These are phyloP conservation scores for Spergularia marina DNA, from an alignment of 148 eudicot genomes.

Conservation along the genomic window DNA sequence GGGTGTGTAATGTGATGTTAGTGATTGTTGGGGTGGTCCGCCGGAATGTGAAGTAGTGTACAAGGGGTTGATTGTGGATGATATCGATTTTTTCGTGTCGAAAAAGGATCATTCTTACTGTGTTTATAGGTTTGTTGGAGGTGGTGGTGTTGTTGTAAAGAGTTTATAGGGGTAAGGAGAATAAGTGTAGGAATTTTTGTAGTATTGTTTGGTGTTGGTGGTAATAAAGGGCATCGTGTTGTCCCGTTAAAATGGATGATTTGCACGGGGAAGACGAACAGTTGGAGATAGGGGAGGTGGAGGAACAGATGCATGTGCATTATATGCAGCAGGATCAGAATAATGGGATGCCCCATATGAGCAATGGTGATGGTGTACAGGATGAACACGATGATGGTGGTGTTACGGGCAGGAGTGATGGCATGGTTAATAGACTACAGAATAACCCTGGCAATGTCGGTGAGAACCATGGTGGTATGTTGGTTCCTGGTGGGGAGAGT, in stretches of 20 bases:
- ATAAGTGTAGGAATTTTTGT: background rate
- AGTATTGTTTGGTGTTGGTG: background rate
- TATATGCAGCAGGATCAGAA: slow-evolving; percentile 54
- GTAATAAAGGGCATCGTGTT: background rate
- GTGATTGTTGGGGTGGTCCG: background rate
- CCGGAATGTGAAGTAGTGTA: background rate
- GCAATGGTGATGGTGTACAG: slow-evolving; percentile 52
- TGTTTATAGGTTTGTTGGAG: background rate
- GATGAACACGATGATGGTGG: slow-evolving; percentile 53
- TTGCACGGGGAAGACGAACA: slow-evolving; percentile 35
- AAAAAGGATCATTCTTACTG: slow-evolving; percentile 4
- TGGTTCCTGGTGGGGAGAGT: slow-evolving; percentile 37
- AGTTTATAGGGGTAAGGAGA: background rate
- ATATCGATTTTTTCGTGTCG: background rate
- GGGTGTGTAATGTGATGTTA: slow-evolving; percentile 2
- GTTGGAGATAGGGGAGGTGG: slow-evolving; percentile 39
- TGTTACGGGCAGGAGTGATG: slow-evolving; percentile 39
- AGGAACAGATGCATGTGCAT: slow-evolving; percentile 48
- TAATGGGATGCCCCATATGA: slow-evolving; percentile 58
- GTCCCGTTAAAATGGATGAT: slow-evolving; percentile 39
- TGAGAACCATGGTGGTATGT: slow-evolving; percentile 43
- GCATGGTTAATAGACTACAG: slow-evolving; percentile 51
- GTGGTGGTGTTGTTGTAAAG: slow-evolving; percentile 11
- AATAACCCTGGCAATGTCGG: slow-evolving; percentile 44
- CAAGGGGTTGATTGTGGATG: slow-evolving; percentile 3